Percentiles rank a stretch among this genome's conserved stretches.
These are phyloP conservation scores for Henckelia pumila DNA, from an alignment of 257 asterid genomes.

Conservation along the genomic window DNA sequence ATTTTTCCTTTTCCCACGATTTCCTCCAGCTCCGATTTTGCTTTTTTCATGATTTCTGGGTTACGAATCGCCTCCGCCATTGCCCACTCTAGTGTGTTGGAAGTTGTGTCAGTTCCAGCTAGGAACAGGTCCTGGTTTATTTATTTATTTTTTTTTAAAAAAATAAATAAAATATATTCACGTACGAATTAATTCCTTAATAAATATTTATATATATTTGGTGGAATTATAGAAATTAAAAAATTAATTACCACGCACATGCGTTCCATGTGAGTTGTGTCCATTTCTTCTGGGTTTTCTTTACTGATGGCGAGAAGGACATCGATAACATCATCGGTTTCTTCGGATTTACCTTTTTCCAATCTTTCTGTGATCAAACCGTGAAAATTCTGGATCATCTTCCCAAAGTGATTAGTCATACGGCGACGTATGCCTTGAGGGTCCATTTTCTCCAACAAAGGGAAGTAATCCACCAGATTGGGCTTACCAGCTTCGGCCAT, in stretches of 20 bases:
- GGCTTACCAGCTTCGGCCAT: constrained; percentile 65
- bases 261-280: constrained; percentile 59
- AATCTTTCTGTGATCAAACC: constrained; percentile 46
- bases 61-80: constrained; percentile 65
- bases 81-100: constrained; percentile 78
- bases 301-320: constrained; percentile 36
- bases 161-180: too few relatives aligned
- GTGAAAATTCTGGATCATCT: constrained; percentile 29
- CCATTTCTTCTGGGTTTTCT: constrained; percentile 56
- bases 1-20: constrained; percentile 49
- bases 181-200: too few relatives aligned
- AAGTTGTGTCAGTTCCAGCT: constrained; percentile 67
- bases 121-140: constrained; percentile 69
- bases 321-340: constrained; percentile 42
- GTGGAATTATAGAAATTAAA: too few relatives aligned
- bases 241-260: constrained; percentile 79
- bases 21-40: constrained; percentile 51
- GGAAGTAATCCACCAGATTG: constrained; percentile 60
- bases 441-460: constrained; percentile 40
- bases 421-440: constrained; percentile 60
- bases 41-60: constrained; percentile 49
- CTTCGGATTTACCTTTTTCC: constrained; percentile 26
- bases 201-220: too few relatives aligned
- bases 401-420: constrained; percentile 34
- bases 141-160: too few relatives aligned